Percentiles rank a stretch among this genome's conserved stretches.
phyloP scores from a whole-genome alignment of 768 basidiomycete species.

The Rhizopogon vinicolor region DNA sequence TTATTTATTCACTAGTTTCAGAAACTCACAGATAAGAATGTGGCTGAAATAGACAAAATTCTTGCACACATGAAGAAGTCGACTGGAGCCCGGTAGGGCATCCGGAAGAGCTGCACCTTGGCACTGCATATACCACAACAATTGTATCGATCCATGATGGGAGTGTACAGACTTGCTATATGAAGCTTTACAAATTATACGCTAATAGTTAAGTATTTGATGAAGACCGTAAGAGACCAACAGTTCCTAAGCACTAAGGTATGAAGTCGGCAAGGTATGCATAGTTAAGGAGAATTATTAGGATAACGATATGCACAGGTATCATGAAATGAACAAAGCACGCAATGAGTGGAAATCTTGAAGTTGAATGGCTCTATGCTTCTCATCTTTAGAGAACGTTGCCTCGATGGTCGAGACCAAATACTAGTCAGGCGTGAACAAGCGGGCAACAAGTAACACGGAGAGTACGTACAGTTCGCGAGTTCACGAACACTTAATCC shows the following conservation, averaged over 20 bases:
- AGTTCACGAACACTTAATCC: constrained; percentile 47
- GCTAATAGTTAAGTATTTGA: background rate
- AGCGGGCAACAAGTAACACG: background rate
- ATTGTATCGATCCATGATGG: background rate
- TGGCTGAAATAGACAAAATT: constrained; percentile 64
- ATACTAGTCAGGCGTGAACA: constrained; percentile 12
- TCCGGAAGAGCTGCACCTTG: background rate
- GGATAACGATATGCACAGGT: background rate
- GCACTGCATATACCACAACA: background rate
- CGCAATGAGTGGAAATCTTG: background rate
- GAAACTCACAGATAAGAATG: constrained; percentile 57
- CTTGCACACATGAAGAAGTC: constrained; percentile 60
- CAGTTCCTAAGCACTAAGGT: background rate
- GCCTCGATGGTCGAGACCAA: constrained; percentile 22
- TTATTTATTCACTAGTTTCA: constrained; percentile 54
- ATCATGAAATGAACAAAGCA: constrained; percentile 1
- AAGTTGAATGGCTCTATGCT: background rate
- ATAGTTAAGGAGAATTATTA: background rate
- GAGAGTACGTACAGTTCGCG: constrained; percentile 28
- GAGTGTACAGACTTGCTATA: too few species aligned
- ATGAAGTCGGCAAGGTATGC: background rate
- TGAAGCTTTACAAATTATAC: too few species aligned
- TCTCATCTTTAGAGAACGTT: constrained; percentile 2
- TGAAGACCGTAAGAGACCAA: background rate
- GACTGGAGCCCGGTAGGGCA: constrained; percentile 26